Conservation (phyloP, 345 rosid genomes). For the Conringia planisiliqua region DNA sequence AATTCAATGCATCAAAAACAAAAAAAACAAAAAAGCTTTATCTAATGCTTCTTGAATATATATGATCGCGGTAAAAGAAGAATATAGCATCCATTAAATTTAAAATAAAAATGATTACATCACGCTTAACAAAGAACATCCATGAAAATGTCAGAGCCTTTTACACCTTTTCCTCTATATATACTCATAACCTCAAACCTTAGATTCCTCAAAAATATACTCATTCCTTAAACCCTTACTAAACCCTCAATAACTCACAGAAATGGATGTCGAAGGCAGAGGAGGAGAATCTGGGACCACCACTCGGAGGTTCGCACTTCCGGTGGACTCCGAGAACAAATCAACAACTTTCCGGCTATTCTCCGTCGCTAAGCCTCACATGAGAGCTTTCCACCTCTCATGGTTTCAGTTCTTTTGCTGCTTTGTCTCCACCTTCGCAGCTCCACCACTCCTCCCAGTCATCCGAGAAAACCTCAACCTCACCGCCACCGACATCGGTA, state of each 20-base stretch:
- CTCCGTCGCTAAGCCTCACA: constrained; percentile 74
- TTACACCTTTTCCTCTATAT: constrained; percentile 24
- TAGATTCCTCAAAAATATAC: not conserved
- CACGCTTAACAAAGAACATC: not conserved
- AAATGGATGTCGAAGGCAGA: constrained; percentile 30
- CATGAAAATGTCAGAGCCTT: constrained; percentile 19
- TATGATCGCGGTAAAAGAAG: not conserved
- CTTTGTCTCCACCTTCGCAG: constrained; percentile 84
- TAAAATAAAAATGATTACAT: not conserved
- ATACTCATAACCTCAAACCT: constrained; percentile 15
- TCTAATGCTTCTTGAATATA: not conserved
- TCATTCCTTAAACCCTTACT: not conserved
- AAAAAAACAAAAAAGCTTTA: not conserved
- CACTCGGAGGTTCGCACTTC: constrained; percentile 52
- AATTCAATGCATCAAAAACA: not conserved
- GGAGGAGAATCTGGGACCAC: constrained; percentile 20
- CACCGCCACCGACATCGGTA: constrained; percentile 81
- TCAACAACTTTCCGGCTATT: constrained; percentile 65
- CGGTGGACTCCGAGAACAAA: constrained; percentile 80
- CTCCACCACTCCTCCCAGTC: constrained; percentile 84
- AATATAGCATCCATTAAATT: not conserved
- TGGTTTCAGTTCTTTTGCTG: constrained; percentile 87
- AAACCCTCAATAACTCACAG: not conserved
- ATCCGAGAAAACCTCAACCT: constrained; percentile 80
- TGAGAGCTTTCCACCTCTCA: constrained; percentile 84